A percentile compares a stretch with the other conserved stretches of the same genome.
These are phyloP conservation scores for Stagonosporopsis vannaccii DNA, from an alignment of 2,329 filamentous ascomycete genomes.

Conservation along the genomic window DNA sequence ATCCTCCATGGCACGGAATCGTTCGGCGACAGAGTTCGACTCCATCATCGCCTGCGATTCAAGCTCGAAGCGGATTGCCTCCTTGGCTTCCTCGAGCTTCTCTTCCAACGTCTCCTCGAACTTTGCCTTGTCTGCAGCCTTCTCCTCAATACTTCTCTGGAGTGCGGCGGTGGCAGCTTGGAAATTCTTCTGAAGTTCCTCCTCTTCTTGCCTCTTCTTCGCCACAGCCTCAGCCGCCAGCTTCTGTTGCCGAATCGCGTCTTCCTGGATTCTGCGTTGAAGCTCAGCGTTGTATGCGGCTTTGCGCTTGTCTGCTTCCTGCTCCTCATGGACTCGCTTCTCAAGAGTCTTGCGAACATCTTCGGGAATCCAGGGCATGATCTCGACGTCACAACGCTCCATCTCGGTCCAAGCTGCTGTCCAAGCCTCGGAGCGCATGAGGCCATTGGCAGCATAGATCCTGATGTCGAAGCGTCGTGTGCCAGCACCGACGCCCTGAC, in stretches of 20 bases:
- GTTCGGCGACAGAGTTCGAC: conserved; percentile 37
- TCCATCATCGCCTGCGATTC: conserved; percentile 41
- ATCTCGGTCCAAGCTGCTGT: conserved; percentile 94
- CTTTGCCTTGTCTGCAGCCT: conserved; percentile 36
- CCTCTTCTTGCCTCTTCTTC: conserved; percentile 36
- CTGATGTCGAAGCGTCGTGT: conserved; percentile 76
- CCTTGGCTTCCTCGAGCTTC: conserved; percentile 44
- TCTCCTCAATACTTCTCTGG: conserved; percentile 37
- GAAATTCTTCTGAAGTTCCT: conserved; percentile 35
- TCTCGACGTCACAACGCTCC: conserved; percentile 96
- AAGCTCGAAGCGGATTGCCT: conserved; percentile 41
- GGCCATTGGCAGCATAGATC: conserved; percentile 91
- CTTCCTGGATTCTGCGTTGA: conserved; percentile 42
- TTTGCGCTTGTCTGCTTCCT: conserved; percentile 39
- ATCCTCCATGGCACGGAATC: conserved; percentile 40
- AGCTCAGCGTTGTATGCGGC: conserved; percentile 41
- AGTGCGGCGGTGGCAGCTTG: conserved; percentile 37
- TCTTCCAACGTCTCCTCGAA: conserved; percentile 37
- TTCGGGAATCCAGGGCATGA: conserved; percentile 75
- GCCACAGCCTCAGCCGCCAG: conserved; percentile 36
- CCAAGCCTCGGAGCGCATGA: conserved; percentile 94
- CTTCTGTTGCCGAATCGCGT: conserved; percentile 38
- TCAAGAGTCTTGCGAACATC: conserved; percentile 67
- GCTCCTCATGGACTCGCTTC: conserved; percentile 54
- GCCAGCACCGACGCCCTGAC: conserved; percentile 45